Conservation (phyloP, 2,329 filamentous ascomycete species). For the Fusarium sp. region DNA sequence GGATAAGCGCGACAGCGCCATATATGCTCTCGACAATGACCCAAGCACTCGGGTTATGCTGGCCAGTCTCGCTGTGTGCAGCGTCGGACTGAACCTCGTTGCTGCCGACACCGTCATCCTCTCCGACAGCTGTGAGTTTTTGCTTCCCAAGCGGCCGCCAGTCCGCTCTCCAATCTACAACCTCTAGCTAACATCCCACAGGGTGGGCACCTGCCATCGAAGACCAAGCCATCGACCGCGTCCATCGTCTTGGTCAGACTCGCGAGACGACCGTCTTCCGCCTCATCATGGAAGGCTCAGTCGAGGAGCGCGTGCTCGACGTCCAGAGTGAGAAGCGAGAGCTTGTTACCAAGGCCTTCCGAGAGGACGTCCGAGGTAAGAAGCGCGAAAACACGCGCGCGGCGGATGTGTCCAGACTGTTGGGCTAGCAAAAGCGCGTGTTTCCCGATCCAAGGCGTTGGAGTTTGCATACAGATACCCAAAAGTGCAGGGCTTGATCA, state of each 20-base stretch:
- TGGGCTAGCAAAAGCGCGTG: constrained; percentile 43
- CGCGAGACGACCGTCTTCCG: constrained; percentile 81
- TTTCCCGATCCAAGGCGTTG: neutral
- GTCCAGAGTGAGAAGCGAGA: constrained; percentile 83
- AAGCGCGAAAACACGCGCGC: constrained; percentile 66
- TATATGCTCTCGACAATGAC: constrained; percentile 73
- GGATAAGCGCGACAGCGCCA: constrained; percentile 73
- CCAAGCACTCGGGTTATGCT: constrained; percentile 77
- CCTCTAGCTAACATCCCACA: constrained; percentile 32
- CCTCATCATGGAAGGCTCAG: constrained; percentile 79
- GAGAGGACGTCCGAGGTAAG: constrained; percentile 63
- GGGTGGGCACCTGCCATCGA: constrained; percentile 95
- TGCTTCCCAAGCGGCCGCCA: neutral
- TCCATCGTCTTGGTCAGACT: constrained; percentile 85
- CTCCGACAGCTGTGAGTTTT: constrained; percentile 72
- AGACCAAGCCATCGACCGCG: constrained; percentile 88
- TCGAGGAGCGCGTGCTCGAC: constrained; percentile 82
- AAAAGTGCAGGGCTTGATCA: neutral
- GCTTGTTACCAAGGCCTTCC: constrained; percentile 80
- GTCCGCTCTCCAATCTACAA: neutral
- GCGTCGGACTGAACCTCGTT: constrained; percentile 86
- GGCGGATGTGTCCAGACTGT: constrained; percentile 62
- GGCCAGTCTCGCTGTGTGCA: constrained; percentile 82
- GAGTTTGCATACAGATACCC: constrained; percentile 9
- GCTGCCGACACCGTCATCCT: constrained; percentile 87